Conservation (phyloP, 768 basidiomycete species). For the Amanita phalloides region DNA sequence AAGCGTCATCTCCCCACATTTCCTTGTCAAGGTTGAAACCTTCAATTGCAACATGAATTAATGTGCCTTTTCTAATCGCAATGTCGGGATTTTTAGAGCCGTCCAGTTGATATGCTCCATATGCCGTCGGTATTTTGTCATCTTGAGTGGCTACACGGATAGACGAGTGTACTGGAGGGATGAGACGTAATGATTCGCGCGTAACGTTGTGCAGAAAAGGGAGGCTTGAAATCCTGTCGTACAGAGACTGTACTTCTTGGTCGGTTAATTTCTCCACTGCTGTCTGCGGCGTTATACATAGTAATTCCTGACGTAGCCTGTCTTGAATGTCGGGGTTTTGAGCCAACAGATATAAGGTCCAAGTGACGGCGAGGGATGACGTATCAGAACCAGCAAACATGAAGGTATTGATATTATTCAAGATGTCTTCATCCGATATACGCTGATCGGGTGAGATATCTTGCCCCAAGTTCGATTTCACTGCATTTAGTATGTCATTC, state of each 20-base stretch:
- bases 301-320: slow-evolving; percentile 61
- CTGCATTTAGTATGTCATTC: slow-evolving; percentile 24
- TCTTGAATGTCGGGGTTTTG: slow-evolving; percentile 56
- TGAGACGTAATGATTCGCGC: slow-evolving; percentile 66
- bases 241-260: slow-evolving; percentile 58
- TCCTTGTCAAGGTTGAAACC: slow-evolving; percentile 69
- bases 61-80: slow-evolving; percentile 52
- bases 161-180: slow-evolving; percentile 75
- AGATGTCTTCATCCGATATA: slow-evolving; percentile 81
- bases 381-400: slow-evolving; percentile 90
- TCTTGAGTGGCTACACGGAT: slow-evolving; percentile 69
- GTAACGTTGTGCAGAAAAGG: slow-evolving; percentile 70
- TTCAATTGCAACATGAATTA: slow-evolving; percentile 72
- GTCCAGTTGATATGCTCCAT: slow-evolving; percentile 43
- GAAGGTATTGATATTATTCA: slow-evolving; percentile 81
- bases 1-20: slow-evolving; percentile 75
- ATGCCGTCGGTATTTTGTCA: slow-evolving; percentile 65
- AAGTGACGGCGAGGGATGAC: slow-evolving; percentile 71
- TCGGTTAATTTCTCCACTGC: slow-evolving; percentile 36
- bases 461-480: slow-evolving; percentile 71
- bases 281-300: slow-evolving; percentile 25
- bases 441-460: slow-evolving; percentile 61
- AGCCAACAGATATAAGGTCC: slow-evolving; percentile 73
- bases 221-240: slow-evolving; percentile 43
- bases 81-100: slow-evolving; percentile 34